Conservation (phyloP, 139 green algal genomes). For the Picochlorum sp. region DNA sequence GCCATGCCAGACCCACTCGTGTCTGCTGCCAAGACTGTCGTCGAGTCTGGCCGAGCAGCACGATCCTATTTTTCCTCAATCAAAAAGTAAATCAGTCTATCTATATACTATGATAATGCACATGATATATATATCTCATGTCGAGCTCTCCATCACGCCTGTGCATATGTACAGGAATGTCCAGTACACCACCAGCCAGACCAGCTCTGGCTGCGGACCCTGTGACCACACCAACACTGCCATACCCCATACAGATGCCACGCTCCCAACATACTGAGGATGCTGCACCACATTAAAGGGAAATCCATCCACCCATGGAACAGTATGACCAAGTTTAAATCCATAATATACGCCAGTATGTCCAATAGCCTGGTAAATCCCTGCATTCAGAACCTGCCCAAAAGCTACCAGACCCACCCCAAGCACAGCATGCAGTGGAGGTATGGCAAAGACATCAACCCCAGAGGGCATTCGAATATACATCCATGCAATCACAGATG, state of each 20-base stretch:
- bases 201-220: conserved; percentile 14
- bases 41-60: conserved; percentile 31
- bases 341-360: conserved; percentile 78
- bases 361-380: conserved; percentile 64
- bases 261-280: conserved; percentile 70
- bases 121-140: conserved; percentile 2
- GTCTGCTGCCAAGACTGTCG: conserved; percentile 21
- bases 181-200: conserved; percentile 43
- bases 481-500: conserved; percentile 34
- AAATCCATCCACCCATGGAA: conserved; percentile 69
- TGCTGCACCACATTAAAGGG: conserved; percentile 68
- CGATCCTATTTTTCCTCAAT: background rate
- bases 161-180: conserved; percentile 51
- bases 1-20: conserved; percentile 27
- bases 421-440: conserved; percentile 18
- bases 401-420: conserved; percentile 15
- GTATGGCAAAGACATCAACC: conserved; percentile 30
- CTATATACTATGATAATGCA: background rate
- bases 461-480: conserved; percentile 23
- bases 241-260: conserved; percentile 49
- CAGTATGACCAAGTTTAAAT: conserved; percentile 51
- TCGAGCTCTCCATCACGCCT: conserved; percentile 33
- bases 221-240: conserved; percentile 29
- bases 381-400: conserved; percentile 61
- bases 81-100: conserved; percentile 7